Evolutionary conservation across 2,329 filamentous ascomycete species (phyloP), one percentile per base, ranked within the genome.

Genomic region (Myrmaecium sp.): DNA sequence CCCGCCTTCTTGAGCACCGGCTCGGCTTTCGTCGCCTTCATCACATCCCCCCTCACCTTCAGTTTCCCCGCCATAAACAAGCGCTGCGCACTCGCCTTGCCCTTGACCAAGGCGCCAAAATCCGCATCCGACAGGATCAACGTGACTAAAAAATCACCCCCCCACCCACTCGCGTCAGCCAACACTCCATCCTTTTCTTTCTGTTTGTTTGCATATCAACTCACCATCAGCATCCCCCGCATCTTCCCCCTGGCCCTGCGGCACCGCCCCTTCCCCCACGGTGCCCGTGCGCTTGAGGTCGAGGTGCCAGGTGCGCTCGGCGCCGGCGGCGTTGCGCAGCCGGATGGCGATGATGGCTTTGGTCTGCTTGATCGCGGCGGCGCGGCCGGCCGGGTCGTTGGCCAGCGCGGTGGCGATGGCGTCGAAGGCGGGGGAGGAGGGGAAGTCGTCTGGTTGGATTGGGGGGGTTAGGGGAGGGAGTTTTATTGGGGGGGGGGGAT

Each of bases 21-120:
- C 58, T 94, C 83, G 57, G 94, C 71, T 73, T 91, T 93, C 33
- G 84, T 94, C 19, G 89, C 79, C 70, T 94, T 94, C 86, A 95
- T 95, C 34, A 95, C 73, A 53, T 95, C 83, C 36, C 89, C 89
- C 71, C 83, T 91, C 51, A 95, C 71, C 78, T 95, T 98, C 49
- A 98, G 66, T 67, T 93, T 94, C 44, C 89, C 89, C n/a, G 70
- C 70, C 86, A 98, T 95, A 61, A 95, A 94, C 37, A 98, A 62
- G 42, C 75, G 74, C 66, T 98, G 89, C 30, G 89, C 83, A 49
- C 94, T 93, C 43, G 80, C 82, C 63, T 91, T 82, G 50, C 89
- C 89, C 19, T 64, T 47, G 29, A 92, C 74, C 38, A 98, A 68
- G 51, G 77, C 74, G 38, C 61, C 70, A 49, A 98, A 98, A 57